A percentile compares a stretch with the other conserved stretches of the same genome.
phyloP scores from a whole-genome alignment of 2,329 filamentous ascomycete genomes.

The Pseudohalonectria lignicola region DNA sequence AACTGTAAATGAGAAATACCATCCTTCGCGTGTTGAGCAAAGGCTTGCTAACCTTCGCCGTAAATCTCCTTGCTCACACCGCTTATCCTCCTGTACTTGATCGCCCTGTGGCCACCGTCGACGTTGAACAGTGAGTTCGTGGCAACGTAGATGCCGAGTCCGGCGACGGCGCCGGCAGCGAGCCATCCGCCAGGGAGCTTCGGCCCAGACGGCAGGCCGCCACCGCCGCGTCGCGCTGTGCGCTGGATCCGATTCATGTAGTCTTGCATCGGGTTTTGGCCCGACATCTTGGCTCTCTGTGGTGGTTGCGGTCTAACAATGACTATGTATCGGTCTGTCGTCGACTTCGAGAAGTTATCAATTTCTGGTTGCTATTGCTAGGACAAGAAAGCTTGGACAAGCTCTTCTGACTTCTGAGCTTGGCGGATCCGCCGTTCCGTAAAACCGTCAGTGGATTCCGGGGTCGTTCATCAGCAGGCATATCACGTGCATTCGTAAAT shows the following conservation, averaged over 20 bases:
- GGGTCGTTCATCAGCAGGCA: no score
- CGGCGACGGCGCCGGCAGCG: conserved; percentile 29
- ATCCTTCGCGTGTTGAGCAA: no score
- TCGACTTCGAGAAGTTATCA: not conserved
- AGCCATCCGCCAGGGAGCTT: conserved; percentile 27
- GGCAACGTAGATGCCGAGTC: conserved; percentile 38
- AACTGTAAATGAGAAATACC: conserved; percentile 8
- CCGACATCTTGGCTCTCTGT: conserved; percentile 17
- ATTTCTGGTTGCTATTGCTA: no score
- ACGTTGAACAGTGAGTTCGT: conserved; percentile 65
- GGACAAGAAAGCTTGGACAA: no score
- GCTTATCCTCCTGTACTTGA: conserved; percentile 90
- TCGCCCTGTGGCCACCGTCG: conserved; percentile 95
- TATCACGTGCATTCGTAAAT: no score
- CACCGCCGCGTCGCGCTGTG: conserved; percentile 13
- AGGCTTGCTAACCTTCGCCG: conserved; percentile 59
- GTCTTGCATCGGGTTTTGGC: conserved; percentile 32
- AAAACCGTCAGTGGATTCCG: no score
- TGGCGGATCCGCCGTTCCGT: no score
- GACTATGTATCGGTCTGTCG: not conserved
- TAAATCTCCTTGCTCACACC: conserved; percentile 97
- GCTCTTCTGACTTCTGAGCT: no score
- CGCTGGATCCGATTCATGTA: conserved; percentile 33
- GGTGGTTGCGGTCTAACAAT: not conserved
- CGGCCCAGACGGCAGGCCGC: conserved; percentile 29